phyloP scores from a whole-genome alignment of 1,284 basidiomycete species.

The Leucoagaricus sp. region DNA sequence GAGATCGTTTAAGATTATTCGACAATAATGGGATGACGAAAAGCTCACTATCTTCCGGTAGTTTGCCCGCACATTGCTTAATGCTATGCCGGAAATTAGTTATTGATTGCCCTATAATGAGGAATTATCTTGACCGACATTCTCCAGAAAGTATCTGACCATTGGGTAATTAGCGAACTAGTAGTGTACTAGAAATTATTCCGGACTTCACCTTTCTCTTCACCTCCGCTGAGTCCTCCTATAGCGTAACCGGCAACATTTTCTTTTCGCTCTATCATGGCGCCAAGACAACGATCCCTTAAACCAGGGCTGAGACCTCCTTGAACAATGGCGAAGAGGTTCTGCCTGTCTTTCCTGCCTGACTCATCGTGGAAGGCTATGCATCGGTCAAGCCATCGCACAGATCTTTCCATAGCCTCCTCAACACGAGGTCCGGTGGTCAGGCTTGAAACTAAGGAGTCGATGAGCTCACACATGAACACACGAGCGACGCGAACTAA shows the following conservation, averaged over 20 bases:
- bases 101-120: conserved; percentile 14
- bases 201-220: conserved; percentile 71
- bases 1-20: conserved; percentile 9
- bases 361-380: conserved; percentile 71
- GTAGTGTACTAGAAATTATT: conserved; percentile 10
- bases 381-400: conserved; percentile 86
- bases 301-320: conserved; percentile 73
- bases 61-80: conserved; percentile 72
- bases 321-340: conserved; percentile 87
- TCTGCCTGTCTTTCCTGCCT: conserved; percentile 64
- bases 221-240: conserved; percentile 82
- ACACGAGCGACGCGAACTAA: conserved; percentile 33
- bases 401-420: conserved; percentile 81
- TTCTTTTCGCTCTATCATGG: conserved; percentile 76
- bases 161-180: conserved; percentile 3
- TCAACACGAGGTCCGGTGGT: conserved; percentile 75
- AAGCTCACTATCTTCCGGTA: conserved; percentile 71
- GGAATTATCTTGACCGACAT: conserved; percentile 51
- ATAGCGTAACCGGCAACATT: conserved; percentile 81
- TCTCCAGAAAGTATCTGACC: conserved; percentile 77
- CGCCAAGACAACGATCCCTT: conserved; percentile 73
- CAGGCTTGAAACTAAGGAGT: conserved; percentile 63
- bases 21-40: neutral
- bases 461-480: conserved; percentile 6
- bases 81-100: conserved; percentile 52